phyloP scores from a whole-genome alignment of 2,329 filamentous ascomycete species.

The Neophaeococcomyces mojaviensis region DNA sequence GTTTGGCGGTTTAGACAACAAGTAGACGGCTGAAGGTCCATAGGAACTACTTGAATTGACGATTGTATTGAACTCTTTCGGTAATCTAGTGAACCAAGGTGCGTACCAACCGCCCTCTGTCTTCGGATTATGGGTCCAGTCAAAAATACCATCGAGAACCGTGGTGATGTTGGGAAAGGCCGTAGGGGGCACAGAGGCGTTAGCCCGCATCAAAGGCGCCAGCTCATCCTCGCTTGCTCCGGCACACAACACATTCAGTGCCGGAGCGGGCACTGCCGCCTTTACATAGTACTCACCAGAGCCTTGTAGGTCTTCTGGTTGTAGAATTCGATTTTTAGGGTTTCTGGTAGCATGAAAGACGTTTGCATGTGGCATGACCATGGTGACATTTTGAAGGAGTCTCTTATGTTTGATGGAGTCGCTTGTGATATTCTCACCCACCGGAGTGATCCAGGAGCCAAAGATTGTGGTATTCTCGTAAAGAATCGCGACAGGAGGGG shows the following conservation, averaged over 20 bases:
- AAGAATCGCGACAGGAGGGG: slow-evolving; percentile 54
- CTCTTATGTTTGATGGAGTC: slow-evolving; percentile 45
- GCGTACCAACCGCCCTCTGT: too few relatives aligned
- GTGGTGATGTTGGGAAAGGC: slow-evolving; percentile 49
- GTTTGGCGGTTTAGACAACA: slow-evolving; percentile 49
- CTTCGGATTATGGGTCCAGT: slow-evolving; percentile 59
- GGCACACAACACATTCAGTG: slow-evolving; percentile 65
- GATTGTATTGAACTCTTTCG: slow-evolving; percentile 59
- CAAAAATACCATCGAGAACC: slow-evolving; percentile 60
- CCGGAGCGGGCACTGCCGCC: slow-evolving; percentile 63
- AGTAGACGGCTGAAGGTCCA: slow-evolving; percentile 53
- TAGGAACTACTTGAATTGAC: slow-evolving; percentile 41
- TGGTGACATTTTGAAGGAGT: slow-evolving; percentile 66
- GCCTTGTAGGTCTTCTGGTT: slow-evolving; percentile 58
- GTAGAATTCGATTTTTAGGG: slow-evolving; percentile 57
- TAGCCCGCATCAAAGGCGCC: slow-evolving; percentile 55
- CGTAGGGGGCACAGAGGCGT: slow-evolving; percentile 25
- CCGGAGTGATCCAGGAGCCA: slow-evolving; percentile 59
- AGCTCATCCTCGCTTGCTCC: slow-evolving; percentile 56
- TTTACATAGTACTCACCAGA: slow-evolving; percentile 61
- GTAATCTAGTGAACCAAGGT: slow-evolving; percentile 49
- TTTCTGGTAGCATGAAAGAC: slow-evolving; percentile 59
- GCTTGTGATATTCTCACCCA: slow-evolving; percentile 44
- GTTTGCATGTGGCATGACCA: slow-evolving; percentile 69
- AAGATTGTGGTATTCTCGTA: slow-evolving; percentile 66